Base-by-base conservation (phyloP, 352 stramenopile species). In the Phytophthora agathidicida region DNA sequence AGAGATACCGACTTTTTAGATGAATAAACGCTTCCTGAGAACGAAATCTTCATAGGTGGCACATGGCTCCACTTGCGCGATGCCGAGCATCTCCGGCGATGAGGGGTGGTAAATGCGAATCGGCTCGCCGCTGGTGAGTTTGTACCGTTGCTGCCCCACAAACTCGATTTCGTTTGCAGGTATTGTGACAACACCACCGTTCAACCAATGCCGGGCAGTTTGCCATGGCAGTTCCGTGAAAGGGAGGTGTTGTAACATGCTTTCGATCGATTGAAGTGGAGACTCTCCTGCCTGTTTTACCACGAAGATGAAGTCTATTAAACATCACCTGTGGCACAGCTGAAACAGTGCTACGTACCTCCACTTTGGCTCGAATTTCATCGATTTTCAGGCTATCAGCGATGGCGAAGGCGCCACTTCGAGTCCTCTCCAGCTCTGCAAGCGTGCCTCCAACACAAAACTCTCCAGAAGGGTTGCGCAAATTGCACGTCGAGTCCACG, bases 21-120 rank as follows among this genome's bases (percentile, higher is more conserved):
- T 68, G 50, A 91, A 93, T 55, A 75, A 79, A 56, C 83, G 83
- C 57, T 85, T 86, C 35, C 68, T 82, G 49, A 93, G 64, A 30
- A 89, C 61, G 26, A 82, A 83, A 7, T 53, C 49, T 16, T 75
- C 53, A 17, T 57, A 47, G 8, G 62, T 41, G 5, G 30, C 42
- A 27, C 72, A 60, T 14, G 63, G 44, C 24, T 89, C 75, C 9
- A 88, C 68, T 39, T 86, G 75, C 14, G 83, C 85, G 27, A 91
- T 55, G 5, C 83, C 83, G 5, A 89, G 68, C 42, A 93, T 72
- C 24, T 30, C 10, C 32, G 32, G 30, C 11, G 68, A 65, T 19
- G 65, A 57, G 3, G 55, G 37, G 41, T 61, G 63, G 58, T 89
- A 91, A 43, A 93, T 72, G 38, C 80, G 78, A 44, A 93, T 64